A percentile compares a stretch with the other conserved stretches of the same genome.
Conservation (phyloP, 176 grass and related monocot genomes). For the Chrysopogon serrulatus region DNA sequence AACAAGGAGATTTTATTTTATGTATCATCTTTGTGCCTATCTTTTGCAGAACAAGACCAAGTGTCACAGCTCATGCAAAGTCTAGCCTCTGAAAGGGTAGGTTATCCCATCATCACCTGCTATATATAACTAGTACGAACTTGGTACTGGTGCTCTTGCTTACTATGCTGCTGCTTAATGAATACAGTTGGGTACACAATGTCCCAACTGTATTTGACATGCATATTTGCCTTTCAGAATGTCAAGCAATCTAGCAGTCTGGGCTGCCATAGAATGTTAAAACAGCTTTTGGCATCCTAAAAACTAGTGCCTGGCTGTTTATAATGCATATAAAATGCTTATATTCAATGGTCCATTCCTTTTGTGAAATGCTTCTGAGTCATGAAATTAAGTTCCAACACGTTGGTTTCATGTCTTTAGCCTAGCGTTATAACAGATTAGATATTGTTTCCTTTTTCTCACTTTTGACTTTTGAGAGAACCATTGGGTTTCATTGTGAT, state of each 20-base stretch:
- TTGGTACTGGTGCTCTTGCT: background rate
- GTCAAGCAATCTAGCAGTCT: background rate
- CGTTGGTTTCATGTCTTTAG: slow-evolving; percentile 14
- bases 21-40: background rate
- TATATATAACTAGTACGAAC: background rate
- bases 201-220: background rate
- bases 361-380: background rate
- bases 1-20: background rate
- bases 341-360: background rate
- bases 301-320: background rate
- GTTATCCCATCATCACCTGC: background rate
- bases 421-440: background rate
- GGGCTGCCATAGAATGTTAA: background rate
- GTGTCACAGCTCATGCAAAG: slow-evolving; percentile 42
- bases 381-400: background rate
- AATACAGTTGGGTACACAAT: background rate
- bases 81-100: slow-evolving; percentile 79
- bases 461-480: background rate
- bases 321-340: background rate
- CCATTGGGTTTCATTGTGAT: background rate
- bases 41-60: slow-evolving; percentile 61
- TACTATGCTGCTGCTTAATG: background rate
- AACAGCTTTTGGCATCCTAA: background rate
- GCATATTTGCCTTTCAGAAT: background rate
- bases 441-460: background rate